These are phyloP conservation scores for Vinca major DNA, from an alignment of 305 asterid species.

Conservation along the genomic window DNA sequence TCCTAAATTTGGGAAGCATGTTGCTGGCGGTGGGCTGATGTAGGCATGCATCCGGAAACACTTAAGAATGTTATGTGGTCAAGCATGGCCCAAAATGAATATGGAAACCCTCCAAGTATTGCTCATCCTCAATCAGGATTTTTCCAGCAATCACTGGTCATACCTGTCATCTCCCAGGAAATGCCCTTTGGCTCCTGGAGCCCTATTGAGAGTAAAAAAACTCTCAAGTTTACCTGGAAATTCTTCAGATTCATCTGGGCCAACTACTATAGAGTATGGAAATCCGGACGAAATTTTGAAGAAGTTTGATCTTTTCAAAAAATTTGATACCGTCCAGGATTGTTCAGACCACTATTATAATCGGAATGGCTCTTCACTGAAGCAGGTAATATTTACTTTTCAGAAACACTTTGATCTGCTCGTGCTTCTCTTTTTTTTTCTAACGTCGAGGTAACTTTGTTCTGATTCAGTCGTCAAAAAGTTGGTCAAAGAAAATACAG, in stretches of 20 bases:
- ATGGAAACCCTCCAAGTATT: neutral
- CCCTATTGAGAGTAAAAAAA: constrained; percentile 19
- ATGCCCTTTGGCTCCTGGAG: constrained; percentile 18
- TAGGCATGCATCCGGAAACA: neutral
- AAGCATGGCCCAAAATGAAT: neutral
- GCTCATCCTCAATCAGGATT: constrained; percentile 21
- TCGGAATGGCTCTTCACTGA: constrained; percentile 23
- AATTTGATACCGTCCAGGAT: constrained; percentile 72
- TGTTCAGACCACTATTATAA: constrained; percentile 51
- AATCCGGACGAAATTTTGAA: constrained; percentile 38
- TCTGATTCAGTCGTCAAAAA: constrained; percentile 51
- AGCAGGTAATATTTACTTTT: constrained; percentile 34
- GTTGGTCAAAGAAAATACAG: constrained; percentile 81
- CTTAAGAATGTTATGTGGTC: neutral
- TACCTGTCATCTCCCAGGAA: constrained; percentile 16
- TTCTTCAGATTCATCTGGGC: constrained; percentile 16
- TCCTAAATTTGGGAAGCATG: constrained; percentile 1
- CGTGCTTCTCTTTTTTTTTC: constrained; percentile 8
- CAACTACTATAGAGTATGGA: constrained; percentile 24
- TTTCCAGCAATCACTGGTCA: constrained; percentile 5
- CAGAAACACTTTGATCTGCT: constrained; percentile 6
- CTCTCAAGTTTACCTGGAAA: constrained; percentile 26
- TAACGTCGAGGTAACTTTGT: neutral
- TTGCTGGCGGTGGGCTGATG: neutral
- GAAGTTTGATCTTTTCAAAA: constrained; percentile 44